Evolutionary conservation across 495 filamentous ascomycete species (phyloP), one percentile per base, ranked within the genome.

Genomic region (Mycothermus thermophilus): DNA sequence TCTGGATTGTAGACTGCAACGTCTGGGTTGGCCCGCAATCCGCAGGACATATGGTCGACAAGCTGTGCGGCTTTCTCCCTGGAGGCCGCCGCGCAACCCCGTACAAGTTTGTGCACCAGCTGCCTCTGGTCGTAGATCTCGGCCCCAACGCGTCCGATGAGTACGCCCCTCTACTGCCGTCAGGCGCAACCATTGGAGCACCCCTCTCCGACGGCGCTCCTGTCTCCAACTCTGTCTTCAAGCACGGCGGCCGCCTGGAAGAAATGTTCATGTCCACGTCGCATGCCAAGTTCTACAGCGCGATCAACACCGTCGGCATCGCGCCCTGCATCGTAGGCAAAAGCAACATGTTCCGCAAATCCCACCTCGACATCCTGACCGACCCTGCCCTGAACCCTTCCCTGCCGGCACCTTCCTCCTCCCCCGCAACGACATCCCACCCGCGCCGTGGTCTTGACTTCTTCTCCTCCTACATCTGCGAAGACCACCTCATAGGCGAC

Each of bases 1-100:
- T 96, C 16, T 99, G 92, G 92, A 77, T 93, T 29, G 72, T 93
- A 16, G 92, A 99, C 54, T 93, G 86, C 60, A 99, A 99, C 51
- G 74, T 96, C 27, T 99, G 92, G 92, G 68, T 96, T 19, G 74
- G 74, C 8, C 74, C 68, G 16, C 76, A 80, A 9, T 85, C 84
- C 1, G 74, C 75, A 24, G 83, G 75, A 3, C 71, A 87, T 22
- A 90, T 93, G 78, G 82, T 94, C 3, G 83, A 88, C 51, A 72
- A 74, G 48, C 67, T 99, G 13, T 81, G 71, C 44, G 92, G 92
- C 1, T 75, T 70, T 31, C 59, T 41, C 4, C 40, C 64, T 1
- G 41, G 52, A 15, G 57, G 62, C 10, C 38, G 52, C 20, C 43
- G 49, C 2, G 52, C 58, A 5, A 68, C 57, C 44, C 79, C 76